phyloP scores from a whole-genome alignment of 2,329 filamentous ascomycete species.

The Pseudogymnoascus sp. region DNA sequence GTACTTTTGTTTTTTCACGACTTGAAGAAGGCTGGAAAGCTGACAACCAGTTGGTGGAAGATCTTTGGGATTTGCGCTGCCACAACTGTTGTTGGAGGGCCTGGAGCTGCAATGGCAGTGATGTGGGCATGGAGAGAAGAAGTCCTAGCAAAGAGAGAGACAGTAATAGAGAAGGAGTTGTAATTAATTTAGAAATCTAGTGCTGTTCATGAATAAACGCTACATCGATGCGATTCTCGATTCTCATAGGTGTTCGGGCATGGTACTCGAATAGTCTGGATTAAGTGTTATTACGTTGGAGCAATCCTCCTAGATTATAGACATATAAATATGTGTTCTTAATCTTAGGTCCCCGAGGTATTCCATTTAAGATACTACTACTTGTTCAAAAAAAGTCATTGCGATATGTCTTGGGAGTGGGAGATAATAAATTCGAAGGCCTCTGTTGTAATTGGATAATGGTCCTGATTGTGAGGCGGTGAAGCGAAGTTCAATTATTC shows the following conservation, averaged over 20 bases:
- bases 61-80: slow-evolving; percentile 18
- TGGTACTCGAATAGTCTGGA: too few species aligned
- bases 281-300: too few species aligned
- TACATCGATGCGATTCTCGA: too few species aligned
- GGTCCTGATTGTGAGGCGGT: slow-evolving; percentile 8
- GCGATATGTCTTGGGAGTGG: not conserved
- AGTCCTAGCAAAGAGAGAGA: slow-evolving; percentile 20
- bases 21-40: slow-evolving; percentile 29
- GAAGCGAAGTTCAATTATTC: slow-evolving; percentile 2
- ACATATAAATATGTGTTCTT: too few species aligned
- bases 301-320: too few species aligned
- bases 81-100: slow-evolving; percentile 22
- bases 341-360: too few species aligned
- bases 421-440: not conserved
- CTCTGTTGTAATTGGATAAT: slow-evolving; percentile 6
- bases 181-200: too few species aligned
- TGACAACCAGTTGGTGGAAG: slow-evolving; percentile 20
- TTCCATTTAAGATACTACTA: not conserved
- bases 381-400: not conserved
- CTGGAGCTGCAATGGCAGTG: slow-evolving; percentile 25
- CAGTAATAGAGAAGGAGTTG: too few species aligned
- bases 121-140: slow-evolving; percentile 33
- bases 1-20: slow-evolving; percentile 28
- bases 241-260: too few species aligned
- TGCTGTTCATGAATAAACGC: too few species aligned